Conservation (phyloP, 2,329 filamentous ascomycete species). For the Botrytis aclada region DNA sequence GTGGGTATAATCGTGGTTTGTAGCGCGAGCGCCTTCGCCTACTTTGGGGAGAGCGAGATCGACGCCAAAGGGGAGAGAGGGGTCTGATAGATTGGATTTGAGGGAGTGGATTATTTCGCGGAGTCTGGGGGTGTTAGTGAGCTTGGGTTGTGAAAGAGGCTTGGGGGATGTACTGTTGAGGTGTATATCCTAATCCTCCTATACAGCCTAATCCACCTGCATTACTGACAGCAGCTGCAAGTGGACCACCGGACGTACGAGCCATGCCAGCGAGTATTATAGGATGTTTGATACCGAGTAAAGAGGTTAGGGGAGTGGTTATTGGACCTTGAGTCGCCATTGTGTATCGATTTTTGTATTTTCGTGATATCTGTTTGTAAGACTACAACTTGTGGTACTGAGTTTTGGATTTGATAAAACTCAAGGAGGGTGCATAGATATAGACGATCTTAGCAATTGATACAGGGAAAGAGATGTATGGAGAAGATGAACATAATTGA, state of each 20-base stretch:
- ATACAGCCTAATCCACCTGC: slow-evolving; percentile 74
- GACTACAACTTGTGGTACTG: neutral
- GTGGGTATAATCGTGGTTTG: slow-evolving; percentile 93
- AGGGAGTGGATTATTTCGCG: slow-evolving; percentile 81
- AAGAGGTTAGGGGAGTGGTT: slow-evolving; percentile 71
- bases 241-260: slow-evolving; percentile 70
- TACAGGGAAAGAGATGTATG: neutral
- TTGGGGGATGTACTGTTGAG: slow-evolving; percentile 35
- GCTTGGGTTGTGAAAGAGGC: neutral
- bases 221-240: slow-evolving; percentile 80
- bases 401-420: neutral
- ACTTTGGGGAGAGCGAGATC: slow-evolving; percentile 90
- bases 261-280: slow-evolving; percentile 95
- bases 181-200: slow-evolving; percentile 69
- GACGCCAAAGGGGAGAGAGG: slow-evolving; percentile 79
- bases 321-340: slow-evolving; percentile 43
- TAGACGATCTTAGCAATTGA: neutral
- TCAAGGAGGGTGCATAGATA: neutral
- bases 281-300: slow-evolving; percentile 82
- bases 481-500: neutral
- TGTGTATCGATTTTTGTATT: neutral
- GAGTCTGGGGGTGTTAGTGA: slow-evolving; percentile 41
- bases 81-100: slow-evolving; percentile 66
- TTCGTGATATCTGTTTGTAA: neutral
- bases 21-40: slow-evolving; percentile 77